A percentile compares a stretch with the other conserved stretches of the same genome.
Conservation (phyloP, 1,139 yeast genomes). For the Lipomyces yarrowii region DNA sequence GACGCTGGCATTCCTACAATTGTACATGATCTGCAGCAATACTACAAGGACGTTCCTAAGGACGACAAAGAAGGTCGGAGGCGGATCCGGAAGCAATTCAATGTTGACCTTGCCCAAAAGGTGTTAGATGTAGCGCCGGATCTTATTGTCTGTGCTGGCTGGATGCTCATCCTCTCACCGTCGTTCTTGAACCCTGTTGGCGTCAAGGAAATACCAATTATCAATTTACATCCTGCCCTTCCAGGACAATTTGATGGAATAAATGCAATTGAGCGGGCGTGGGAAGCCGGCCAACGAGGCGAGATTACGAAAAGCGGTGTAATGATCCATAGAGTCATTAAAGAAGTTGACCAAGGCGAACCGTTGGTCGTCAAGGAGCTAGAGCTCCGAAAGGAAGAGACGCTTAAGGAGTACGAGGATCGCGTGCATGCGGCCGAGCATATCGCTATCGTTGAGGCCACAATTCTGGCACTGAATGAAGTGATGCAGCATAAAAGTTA, state of each 20-base stretch:
- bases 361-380: conserved; percentile 83
- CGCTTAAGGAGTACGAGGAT: conserved; percentile 74
- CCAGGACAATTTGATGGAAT: conserved; percentile 98
- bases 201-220: conserved; percentile 67
- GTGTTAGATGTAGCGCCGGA: conserved; percentile 66
- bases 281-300: conserved; percentile 90
- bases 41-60: conserved; percentile 74
- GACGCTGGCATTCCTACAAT: conserved; percentile 67
- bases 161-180: conserved; percentile 92
- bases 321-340: conserved; percentile 94
- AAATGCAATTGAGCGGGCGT: conserved; percentile 93
- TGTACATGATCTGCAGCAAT: conserved; percentile 67
- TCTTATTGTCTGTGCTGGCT: conserved; percentile 94
- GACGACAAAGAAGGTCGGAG: conserved; percentile 59
- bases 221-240: conserved; percentile 92
- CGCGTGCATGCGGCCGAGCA: conserved; percentile 89
- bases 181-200: conserved; percentile 69
- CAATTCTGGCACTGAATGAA: conserved; percentile 59
- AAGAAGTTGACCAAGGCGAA: conserved; percentile 91
- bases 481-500: conserved; percentile 32
- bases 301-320: conserved; percentile 81
- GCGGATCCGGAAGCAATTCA: conserved; percentile 68
- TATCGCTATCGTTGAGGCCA: conserved; percentile 88
- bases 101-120: conserved; percentile 71
- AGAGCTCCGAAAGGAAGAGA: conserved; percentile 67